Percentiles rank a stretch among this genome's conserved stretches.
These are phyloP conservation scores for Ottelia alismoides DNA, from an alignment of 106 monocot species.

Conservation along the genomic window DNA sequence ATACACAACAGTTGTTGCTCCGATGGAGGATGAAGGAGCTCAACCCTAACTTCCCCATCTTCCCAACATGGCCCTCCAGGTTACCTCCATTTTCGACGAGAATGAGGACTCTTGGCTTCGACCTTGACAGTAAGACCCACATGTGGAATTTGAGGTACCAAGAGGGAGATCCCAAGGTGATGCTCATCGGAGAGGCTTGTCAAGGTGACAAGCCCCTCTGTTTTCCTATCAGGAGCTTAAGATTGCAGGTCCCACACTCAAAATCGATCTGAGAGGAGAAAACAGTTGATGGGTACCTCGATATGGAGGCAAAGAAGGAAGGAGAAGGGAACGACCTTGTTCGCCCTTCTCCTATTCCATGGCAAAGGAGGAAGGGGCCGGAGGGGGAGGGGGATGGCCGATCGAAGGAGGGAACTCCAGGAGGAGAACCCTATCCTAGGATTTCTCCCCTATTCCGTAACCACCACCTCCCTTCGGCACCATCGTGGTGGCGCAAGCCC, in stretches of 20 bases:
- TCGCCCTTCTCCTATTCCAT: slow-evolving; percentile 1
- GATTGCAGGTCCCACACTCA: slow-evolving; percentile 8
- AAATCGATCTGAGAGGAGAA: neutral
- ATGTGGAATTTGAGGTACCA: slow-evolving; percentile 49
- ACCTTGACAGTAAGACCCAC: slow-evolving; percentile 7
- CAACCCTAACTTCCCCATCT: slow-evolving; percentile 5
- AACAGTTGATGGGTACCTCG: too few relatives aligned
- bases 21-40: too few relatives aligned
- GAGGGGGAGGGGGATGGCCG: too few relatives aligned
- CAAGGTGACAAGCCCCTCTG: slow-evolving; percentile 14
- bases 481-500: too few relatives aligned
- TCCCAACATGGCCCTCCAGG: slow-evolving; percentile 22
- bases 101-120: slow-evolving; percentile 14
- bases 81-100: slow-evolving; percentile 19
- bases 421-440: too few relatives aligned
- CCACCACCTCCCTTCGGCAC: too few relatives aligned
- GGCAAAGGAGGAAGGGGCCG: too few relatives aligned
- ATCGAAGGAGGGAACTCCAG: too few relatives aligned
- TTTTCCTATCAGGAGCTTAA: slow-evolving; percentile 45
- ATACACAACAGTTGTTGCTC: too few relatives aligned
- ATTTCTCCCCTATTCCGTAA: too few relatives aligned
- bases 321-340: slow-evolving; percentile 1
- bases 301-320: neutral
- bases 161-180: slow-evolving; percentile 19
- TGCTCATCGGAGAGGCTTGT: slow-evolving; percentile 9